These are phyloP conservation scores for Taxillus chinensis DNA, from an alignment of 164 flowering plant genomes.

Conservation along the genomic window DNA sequence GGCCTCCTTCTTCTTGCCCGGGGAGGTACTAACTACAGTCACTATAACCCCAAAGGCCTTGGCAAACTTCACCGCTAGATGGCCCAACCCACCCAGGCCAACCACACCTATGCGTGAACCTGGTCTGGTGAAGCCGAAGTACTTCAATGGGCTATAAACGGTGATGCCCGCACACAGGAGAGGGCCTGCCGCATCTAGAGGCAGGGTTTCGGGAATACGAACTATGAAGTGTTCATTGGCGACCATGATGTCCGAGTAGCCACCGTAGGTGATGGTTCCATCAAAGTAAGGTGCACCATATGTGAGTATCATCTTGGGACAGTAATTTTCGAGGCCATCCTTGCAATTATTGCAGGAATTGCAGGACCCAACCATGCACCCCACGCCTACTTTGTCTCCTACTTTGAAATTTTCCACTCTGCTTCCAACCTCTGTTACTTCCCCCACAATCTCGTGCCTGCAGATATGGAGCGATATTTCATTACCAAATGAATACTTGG, in stretches of 20 bases:
- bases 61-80: slow-evolving; percentile 44
- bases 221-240: slow-evolving; percentile 23
- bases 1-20: slow-evolving; percentile 34
- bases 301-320: slow-evolving; percentile 27
- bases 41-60: slow-evolving; percentile 46
- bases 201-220: slow-evolving; percentile 28
- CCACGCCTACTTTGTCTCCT: slow-evolving; percentile 54
- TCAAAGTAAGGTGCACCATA: slow-evolving; percentile 19
- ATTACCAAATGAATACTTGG: no score
- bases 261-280: slow-evolving; percentile 37
- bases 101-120: slow-evolving; percentile 35
- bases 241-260: slow-evolving; percentile 34
- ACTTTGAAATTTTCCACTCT: slow-evolving; percentile 37
- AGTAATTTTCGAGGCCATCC: slow-evolving; percentile 38
- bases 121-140: slow-evolving; percentile 25
- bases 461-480: neutral
- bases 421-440: slow-evolving; percentile 41
- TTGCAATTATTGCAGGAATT: slow-evolving; percentile 29
- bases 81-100: slow-evolving; percentile 52
- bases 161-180: slow-evolving; percentile 44
- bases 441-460: slow-evolving; percentile 52
- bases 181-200: slow-evolving; percentile 30
- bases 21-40: slow-evolving; percentile 42
- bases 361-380: slow-evolving; percentile 45
- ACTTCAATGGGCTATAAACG: slow-evolving; percentile 43